A percentile compares a stretch with the other conserved stretches of the same genome.
Conservation (phyloP, 169 alveolate species). For the Plasmodium coatneyi region DNA sequence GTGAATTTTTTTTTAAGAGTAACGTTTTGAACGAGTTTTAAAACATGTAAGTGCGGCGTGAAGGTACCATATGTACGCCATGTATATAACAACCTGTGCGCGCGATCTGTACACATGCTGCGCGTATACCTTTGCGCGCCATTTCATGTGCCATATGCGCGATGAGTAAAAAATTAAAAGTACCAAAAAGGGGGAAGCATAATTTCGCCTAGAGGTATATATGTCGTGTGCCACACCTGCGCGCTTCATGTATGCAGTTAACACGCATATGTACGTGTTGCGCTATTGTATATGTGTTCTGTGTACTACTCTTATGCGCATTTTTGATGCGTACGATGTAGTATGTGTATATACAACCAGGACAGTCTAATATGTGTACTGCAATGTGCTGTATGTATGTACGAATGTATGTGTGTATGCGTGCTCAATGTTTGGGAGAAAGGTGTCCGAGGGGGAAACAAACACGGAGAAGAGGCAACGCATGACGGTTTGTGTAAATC, state of each 20-base stretch:
- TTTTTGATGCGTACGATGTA: neutral
- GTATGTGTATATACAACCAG: neutral
- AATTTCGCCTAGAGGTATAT: neutral
- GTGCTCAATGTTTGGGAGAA: neutral
- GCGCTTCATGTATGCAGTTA: neutral
- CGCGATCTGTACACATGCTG: neutral
- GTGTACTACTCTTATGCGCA: neutral
- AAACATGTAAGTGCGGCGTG: neutral
- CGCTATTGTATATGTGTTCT: neutral
- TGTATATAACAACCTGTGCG: neutral
- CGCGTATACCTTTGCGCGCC: neutral
- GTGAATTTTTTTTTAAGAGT: neutral
- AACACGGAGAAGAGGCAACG: neutral
- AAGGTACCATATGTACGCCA: neutral
- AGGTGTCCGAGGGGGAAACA: neutral
- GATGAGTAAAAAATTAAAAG: neutral
- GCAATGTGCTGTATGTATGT: neutral
- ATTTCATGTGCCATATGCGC: neutral
- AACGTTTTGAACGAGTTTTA: constrained; percentile 1
- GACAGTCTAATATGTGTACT: neutral
- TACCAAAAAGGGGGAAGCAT: neutral
- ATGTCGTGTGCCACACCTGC: neutral
- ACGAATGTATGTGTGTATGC: neutral
- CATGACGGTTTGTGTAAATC: neutral
- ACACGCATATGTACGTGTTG: neutral